Conservation (phyloP, 176 grass and related monocot species). For the Eremochloa ophiuroides region DNA sequence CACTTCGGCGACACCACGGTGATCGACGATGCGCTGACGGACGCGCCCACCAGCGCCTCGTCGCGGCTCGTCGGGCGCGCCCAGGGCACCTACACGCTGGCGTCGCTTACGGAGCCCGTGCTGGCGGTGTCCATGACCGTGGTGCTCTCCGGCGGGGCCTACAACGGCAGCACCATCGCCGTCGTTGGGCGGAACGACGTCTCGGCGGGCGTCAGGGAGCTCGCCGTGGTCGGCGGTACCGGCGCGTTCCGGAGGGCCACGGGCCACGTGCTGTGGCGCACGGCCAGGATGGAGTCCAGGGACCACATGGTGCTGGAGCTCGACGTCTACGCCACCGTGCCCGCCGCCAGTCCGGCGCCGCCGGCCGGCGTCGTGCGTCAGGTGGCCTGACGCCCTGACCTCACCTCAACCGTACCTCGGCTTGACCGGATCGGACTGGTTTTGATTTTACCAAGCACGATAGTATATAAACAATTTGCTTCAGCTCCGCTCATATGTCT, state of each 20-base stretch:
- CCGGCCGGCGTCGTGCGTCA: too few relatives aligned
- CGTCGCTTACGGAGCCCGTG: not conserved
- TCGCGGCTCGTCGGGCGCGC: not conserved
- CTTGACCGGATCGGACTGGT: too few relatives aligned
- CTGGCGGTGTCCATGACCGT: conserved; percentile 2
- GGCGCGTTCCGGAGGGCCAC: not conserved
- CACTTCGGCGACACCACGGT: conserved; percentile 32
- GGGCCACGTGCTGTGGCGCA: conserved; percentile 21
- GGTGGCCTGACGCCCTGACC: too few relatives aligned
- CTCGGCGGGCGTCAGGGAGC: conserved; percentile 10
- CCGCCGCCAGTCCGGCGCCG: too few relatives aligned
- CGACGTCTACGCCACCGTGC: conserved; percentile 16
- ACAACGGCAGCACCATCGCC: conserved; percentile 35
- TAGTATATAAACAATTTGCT: too few relatives aligned
- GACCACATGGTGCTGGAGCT: conserved; percentile 8
- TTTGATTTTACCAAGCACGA: too few relatives aligned
- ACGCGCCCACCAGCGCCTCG: not conserved
- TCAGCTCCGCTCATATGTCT: too few relatives aligned
- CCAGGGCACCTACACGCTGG: conserved; percentile 17
- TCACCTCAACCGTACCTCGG: too few relatives aligned
- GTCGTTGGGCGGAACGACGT: conserved; percentile 1
- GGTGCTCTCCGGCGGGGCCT: not conserved
- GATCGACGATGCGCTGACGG: conserved; percentile 31
- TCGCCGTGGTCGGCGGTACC: conserved; percentile 37
- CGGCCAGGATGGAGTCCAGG: not conserved